Evolutionary conservation across 257 asterid genomes (phyloP), one percentile per base, ranked within the genome.

Genomic region (Parsonsia alboflavescens): DNA sequence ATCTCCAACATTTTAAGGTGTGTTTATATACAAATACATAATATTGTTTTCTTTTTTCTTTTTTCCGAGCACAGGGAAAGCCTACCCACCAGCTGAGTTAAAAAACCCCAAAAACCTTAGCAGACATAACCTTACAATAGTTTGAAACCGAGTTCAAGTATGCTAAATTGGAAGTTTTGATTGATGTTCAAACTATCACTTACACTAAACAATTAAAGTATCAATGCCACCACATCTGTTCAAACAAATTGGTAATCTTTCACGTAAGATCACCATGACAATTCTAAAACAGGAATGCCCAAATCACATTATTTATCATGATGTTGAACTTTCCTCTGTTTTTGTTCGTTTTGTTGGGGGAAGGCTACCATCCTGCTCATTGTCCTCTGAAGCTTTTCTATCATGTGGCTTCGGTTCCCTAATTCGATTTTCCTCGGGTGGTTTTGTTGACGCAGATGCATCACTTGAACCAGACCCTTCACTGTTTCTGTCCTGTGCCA

Each of bases 331-430:
- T 59, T 79, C 91, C 49, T 80, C 76, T 24, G 78, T 68, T 85
- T 82, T 90, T 74, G 87, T 84, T 48, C 83, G 88, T 81, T 85
- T 85, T 7, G 76, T 11, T 22, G 84, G 77, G 6, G 82, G 85
- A 6, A 61, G 56, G 26, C 49, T 44, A 53, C 13, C 74, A n/a
- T 50, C 79, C 22, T 73, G 56, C 36, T 80, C 89, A 45, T 58
- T 67, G 66, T 70, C 89, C 82, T 78, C 80, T 7, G 59, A 45
- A 24, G 77, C 52, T 82, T 68, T 61, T 22, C 66, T 73, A 68
- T 85, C 86, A 0, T 79, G 81, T 5, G 84, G 63, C 50, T 63
- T 73, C 36, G 82, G 78, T 71, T 85, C 73, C 52, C 70, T 49
- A 36, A 68, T 66, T 1, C 80, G 52, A 52, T 48, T 48, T 65